Evolutionary conservation across 2,329 filamentous ascomycete species (phyloP).

Genomic region (Nemania diffusa): DNA sequence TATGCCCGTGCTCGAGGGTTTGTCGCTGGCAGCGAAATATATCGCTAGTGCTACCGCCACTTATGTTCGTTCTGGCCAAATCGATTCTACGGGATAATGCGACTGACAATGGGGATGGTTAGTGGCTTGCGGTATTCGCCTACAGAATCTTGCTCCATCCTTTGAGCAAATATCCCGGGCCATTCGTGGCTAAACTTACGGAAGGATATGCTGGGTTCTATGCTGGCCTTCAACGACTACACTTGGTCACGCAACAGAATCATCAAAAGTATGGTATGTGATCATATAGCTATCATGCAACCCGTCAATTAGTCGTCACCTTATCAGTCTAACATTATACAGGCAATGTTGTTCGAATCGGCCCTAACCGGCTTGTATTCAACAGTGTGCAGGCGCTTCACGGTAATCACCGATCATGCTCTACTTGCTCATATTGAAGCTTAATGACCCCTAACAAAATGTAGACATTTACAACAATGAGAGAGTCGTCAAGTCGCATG

Average conservation of each 20-base stretch:
- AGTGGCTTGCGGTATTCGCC: conserved; percentile 36
- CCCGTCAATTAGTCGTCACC: too few species aligned
- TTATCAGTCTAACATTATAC: background rate
- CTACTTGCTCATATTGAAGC: background rate
- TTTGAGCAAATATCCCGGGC: conserved; percentile 34
- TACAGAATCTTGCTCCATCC: conserved; percentile 35
- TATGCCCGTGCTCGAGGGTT: conserved; percentile 20
- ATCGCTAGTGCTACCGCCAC: conserved; percentile 16
- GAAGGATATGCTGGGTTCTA: conserved; percentile 34
- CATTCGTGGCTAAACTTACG: conserved; percentile 33
- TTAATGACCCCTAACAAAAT: background rate
- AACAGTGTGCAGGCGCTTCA: conserved; percentile 33
- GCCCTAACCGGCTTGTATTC: conserved; percentile 37
- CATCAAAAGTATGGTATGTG: conserved; percentile 37
- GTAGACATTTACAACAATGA: conserved; percentile 41
- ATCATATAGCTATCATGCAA: background rate
- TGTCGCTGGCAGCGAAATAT: conserved; percentile 24
- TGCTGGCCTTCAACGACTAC: conserved; percentile 25
- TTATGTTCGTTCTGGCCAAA: conserved; percentile 31
- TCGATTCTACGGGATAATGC: background rate
- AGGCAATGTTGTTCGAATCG: conserved; percentile 33
- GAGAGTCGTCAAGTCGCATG: conserved; percentile 34
- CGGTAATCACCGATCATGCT: conserved; percentile 16
- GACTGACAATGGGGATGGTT: conserved; percentile 13
- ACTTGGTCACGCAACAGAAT: conserved; percentile 29